Conservation (phyloP, 177 flowering plant genomes). For the Tripterygium wilfordii region DNA sequence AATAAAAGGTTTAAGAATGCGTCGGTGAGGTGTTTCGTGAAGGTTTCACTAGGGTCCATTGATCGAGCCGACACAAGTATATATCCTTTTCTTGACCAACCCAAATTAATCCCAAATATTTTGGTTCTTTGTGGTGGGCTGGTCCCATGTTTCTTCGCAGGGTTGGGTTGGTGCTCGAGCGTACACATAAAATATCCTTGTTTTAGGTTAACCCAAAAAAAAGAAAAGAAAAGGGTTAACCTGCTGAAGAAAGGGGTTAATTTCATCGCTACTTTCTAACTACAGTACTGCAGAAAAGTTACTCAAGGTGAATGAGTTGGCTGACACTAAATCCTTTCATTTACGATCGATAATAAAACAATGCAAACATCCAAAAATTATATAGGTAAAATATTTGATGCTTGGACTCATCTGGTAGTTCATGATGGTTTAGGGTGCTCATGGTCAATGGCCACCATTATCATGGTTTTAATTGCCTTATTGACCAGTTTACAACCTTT, state of each 20-base stretch:
- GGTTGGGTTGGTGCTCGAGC: not conserved
- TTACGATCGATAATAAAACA: too few species aligned
- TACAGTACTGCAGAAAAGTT: too few species aligned
- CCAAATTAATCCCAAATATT: constrained; percentile 1
- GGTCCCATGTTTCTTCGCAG: constrained; percentile 5
- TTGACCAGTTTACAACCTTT: not conserved
- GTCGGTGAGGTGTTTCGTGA: constrained; percentile 9
- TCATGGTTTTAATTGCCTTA: not conserved
- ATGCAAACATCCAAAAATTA: too few species aligned
- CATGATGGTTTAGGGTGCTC: too few species aligned
- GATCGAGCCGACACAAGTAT: constrained; percentile 13
- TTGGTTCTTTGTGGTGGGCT: not conserved
- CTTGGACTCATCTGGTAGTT: too few species aligned
- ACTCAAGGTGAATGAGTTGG: too few species aligned
- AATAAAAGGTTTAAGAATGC: not conserved
- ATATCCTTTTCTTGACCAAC: constrained; percentile 11
- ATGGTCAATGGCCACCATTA: constrained; percentile 6
- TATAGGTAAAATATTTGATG: too few species aligned
- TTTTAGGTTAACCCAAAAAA: not conserved
- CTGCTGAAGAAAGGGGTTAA: too few species aligned
- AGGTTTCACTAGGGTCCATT: not conserved
- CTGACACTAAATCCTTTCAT: too few species aligned
- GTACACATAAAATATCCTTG: not conserved
- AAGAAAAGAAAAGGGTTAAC: too few species aligned
- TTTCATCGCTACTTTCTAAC: too few species aligned